Conservation (phyloP, 148 eudicot genomes). For the Hydrangea macrophylla region DNA sequence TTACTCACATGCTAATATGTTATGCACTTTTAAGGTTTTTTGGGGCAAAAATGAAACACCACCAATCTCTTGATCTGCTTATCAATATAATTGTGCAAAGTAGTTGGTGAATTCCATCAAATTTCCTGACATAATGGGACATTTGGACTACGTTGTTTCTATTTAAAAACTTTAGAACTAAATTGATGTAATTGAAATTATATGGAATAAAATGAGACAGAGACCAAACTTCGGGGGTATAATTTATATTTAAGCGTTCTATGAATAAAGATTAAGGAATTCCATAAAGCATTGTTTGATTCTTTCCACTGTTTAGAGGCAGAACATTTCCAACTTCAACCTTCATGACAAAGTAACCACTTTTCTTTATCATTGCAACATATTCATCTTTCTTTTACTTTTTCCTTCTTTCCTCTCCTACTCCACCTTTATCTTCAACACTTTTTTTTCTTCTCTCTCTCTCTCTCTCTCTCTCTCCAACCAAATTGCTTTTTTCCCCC, state of each 20-base stretch:
- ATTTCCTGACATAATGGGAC: too few relatives aligned
- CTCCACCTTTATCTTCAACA: conserved; percentile 8
- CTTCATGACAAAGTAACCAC: conserved; percentile 43
- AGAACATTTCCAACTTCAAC: conserved; percentile 19
- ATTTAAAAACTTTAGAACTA: too few relatives aligned
- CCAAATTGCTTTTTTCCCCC: conserved; percentile 16
- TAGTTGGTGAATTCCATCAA: too few relatives aligned
- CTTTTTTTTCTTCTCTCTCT: conserved; percentile 9
- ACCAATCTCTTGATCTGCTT: too few relatives aligned
- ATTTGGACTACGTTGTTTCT: too few relatives aligned
- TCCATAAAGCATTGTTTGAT: conserved; percentile 16
- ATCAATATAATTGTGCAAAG: too few relatives aligned
- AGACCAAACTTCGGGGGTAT: too few relatives aligned
- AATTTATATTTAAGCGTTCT: conserved; percentile 3
- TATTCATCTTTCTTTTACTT: conserved; percentile 31
- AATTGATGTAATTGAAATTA: too few relatives aligned
- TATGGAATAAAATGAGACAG: too few relatives aligned
- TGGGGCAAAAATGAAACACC: too few relatives aligned
- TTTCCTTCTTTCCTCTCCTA: conserved; percentile 19
- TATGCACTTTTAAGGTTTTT: too few relatives aligned
- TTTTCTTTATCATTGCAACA: conserved; percentile 25
- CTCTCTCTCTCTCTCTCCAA: conserved; percentile 14
- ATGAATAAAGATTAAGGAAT: conserved; percentile 13
- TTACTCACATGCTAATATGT: too few relatives aligned
- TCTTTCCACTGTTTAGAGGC: conserved; percentile 20